phyloP scores from a whole-genome alignment of 768 basidiomycete genomes.

The Boletus sp. region DNA sequence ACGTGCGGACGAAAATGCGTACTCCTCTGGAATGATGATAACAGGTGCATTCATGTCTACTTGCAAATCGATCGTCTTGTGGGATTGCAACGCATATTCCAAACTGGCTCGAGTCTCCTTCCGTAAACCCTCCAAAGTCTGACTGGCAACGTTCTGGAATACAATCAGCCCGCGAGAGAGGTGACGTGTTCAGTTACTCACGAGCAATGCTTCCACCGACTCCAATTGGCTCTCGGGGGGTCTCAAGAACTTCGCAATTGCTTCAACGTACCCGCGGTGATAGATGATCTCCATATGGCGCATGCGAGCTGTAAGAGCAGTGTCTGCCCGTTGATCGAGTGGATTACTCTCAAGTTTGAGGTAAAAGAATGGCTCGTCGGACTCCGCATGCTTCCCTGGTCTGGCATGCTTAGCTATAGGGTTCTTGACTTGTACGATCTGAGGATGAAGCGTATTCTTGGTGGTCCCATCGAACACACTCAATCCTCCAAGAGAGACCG shows the following conservation, averaged over 20 bases:
- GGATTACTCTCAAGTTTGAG: slow-evolving; percentile 92
- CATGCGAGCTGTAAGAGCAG: slow-evolving; percentile 84
- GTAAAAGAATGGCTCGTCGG: slow-evolving; percentile 74
- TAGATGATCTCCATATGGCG: slow-evolving; percentile 97
- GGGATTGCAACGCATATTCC: slow-evolving; percentile 88
- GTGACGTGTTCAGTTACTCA: slow-evolving; percentile 35
- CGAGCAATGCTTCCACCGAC: slow-evolving; percentile 90
- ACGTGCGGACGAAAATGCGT: slow-evolving; percentile 21
- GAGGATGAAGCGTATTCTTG: slow-evolving; percentile 71
- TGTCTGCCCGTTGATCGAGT: slow-evolving; percentile 88
- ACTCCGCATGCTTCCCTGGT: slow-evolving; percentile 27
- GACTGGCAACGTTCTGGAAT: slow-evolving; percentile 79
- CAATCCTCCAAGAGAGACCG: slow-evolving; percentile 81
- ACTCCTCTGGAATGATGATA: slow-evolving; percentile 97
- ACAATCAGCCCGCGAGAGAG: not conserved
- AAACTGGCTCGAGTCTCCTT: slow-evolving; percentile 94
- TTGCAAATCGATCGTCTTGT: slow-evolving; percentile 95
- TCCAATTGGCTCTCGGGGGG: slow-evolving; percentile 94
- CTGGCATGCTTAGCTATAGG: slow-evolving; percentile 31
- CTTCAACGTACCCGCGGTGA: slow-evolving; percentile 90
- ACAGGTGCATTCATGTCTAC: slow-evolving; percentile 96
- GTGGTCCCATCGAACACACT: slow-evolving; percentile 92
- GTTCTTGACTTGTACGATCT: slow-evolving; percentile 86
- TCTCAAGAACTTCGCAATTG: slow-evolving; percentile 86
- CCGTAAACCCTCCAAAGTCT: slow-evolving; percentile 88